These are phyloP conservation scores for Vitis rupestris DNA, from an alignment of 164 flowering plant genomes.

Conservation along the genomic window DNA sequence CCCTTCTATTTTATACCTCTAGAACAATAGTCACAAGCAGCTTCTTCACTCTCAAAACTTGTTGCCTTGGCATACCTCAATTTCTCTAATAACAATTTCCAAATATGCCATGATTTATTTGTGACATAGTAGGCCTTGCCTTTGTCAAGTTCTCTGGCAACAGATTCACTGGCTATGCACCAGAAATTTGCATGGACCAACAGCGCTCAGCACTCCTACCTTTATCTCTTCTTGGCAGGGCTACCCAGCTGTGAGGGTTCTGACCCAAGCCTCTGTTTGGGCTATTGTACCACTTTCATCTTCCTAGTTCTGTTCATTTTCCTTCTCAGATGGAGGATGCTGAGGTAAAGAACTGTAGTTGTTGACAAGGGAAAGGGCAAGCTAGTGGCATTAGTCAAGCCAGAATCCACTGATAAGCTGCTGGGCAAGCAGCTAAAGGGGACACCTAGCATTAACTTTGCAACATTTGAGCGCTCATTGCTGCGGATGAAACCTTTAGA, in stretches of 20 bases:
- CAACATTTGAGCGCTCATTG: constrained; percentile 56
- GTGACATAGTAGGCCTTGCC: constrained; percentile 39
- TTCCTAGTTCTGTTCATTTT: constrained; percentile 29
- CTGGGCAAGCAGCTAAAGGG: constrained; percentile 44
- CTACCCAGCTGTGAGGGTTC: constrained; percentile 15
- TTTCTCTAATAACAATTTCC: constrained; percentile 47
- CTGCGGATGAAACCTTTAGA: constrained; percentile 43
- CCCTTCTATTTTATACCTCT: constrained; percentile 52
- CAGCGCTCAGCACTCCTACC: constrained; percentile 20
- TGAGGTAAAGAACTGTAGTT: constrained; percentile 20
- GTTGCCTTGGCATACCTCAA: constrained; percentile 54
- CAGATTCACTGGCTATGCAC: constrained; percentile 34
- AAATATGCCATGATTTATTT: constrained; percentile 43
- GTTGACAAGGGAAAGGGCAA: constrained; percentile 24
- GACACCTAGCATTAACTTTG: constrained; percentile 60
- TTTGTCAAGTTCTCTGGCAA: constrained; percentile 51
- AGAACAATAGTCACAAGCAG: constrained; percentile 48
- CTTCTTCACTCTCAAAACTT: constrained; percentile 30
- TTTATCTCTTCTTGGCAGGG: constrained; percentile 3
- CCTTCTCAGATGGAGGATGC: constrained; percentile 27
- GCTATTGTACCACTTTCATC: constrained; percentile 26
- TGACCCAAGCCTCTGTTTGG: constrained; percentile 29
- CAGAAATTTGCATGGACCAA: constrained; percentile 32
- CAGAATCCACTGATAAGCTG: constrained; percentile 34
- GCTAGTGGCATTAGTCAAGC: constrained; percentile 23